Base-by-base conservation (phyloP, 208 protist genomes). In the Crithidia expoeki region DNA sequence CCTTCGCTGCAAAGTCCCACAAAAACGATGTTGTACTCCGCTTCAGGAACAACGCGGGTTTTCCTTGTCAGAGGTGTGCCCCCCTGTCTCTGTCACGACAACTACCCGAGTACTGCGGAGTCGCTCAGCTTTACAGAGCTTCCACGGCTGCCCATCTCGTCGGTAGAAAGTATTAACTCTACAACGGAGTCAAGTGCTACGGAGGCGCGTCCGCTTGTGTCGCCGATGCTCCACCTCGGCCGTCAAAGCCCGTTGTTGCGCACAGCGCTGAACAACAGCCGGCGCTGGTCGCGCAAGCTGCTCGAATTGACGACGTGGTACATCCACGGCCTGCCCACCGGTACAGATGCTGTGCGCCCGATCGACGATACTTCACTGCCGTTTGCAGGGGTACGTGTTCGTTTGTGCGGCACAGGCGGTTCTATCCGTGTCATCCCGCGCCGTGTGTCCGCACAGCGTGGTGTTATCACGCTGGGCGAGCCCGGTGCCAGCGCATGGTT, bases 231-330 rank as follows among this genome's bases (percentile, higher is more conserved):
- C 5, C 40, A 61, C 11, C 32, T 76, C 2, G 72, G 72, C 16
- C 72, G 72, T 5, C 72, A 76, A 19, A 71, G 44, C 6, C 56
- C 72, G 14, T 38, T 76, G 10, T 56, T 76, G 2, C 46, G 33
- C 30, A 34, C 52, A 0, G 28, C 72, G 0, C 38, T 76, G 34
- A 25, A 38, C 19, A 76, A 71, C 63, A 56, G 71, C 25, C 72
- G 72, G 7, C 38, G 46, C 34, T 76, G 72, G 72, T 76, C 72
- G 2, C 72, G 72, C 5, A 42, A 33, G 28, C 40, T 71, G 1
- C 21, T 76, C 14, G 72, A 76, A 40, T 56, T 76, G 21, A 76
- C 72, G n/a, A 67, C 72, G 25, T 76, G 72, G 72, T 76, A 63
- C 57, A 76, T 76, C 25, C 38, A 76, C 28, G 72, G 72, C 10